Percentiles rank a stretch among this genome's conserved stretches.
Conservation (phyloP, 1,284 basidiomycete genomes). For the Ganoderma boninense region DNA sequence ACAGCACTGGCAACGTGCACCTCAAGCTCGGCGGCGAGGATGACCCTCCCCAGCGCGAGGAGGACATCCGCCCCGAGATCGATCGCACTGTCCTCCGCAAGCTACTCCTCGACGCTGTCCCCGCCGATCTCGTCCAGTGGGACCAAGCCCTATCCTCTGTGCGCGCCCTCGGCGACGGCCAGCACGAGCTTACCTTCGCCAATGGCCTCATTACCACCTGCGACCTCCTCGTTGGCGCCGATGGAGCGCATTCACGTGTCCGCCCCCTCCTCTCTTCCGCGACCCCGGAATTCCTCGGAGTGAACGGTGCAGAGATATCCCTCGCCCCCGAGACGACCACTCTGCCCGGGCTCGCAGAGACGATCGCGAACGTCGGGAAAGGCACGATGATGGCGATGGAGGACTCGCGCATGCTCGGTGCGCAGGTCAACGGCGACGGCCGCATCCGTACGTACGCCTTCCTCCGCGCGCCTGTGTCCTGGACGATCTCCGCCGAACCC, state of each 20-base stretch:
- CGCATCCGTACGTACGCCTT: slow-evolving; percentile 24
- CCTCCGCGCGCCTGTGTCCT: slow-evolving; percentile 16
- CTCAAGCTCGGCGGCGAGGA: not conserved
- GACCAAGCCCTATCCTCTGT: no score
- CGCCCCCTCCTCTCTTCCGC: no score
- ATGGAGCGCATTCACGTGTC: no score
- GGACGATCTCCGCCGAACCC: slow-evolving; percentile 16
- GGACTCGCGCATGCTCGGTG: slow-evolving; percentile 13
- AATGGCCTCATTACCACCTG: no score
- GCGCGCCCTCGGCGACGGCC: no score
- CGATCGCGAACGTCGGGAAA: slow-evolving; percentile 17
- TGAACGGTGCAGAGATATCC: slow-evolving; percentile 23
- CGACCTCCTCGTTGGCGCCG: no score
- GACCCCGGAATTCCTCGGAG: slow-evolving; percentile 12
- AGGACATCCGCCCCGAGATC: no score
- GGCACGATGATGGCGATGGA: slow-evolving; percentile 16
- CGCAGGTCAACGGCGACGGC: slow-evolving; percentile 15
- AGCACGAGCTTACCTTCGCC: no score
- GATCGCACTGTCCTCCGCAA: no score
- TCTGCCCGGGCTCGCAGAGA: slow-evolving; percentile 16
- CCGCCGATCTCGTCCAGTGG: no score
- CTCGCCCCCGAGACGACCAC: slow-evolving; percentile 12
- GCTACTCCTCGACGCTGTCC: no score
- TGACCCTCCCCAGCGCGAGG: no score
- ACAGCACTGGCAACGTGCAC: slow-evolving; percentile 11